phyloP scores from a whole-genome alignment of 2,329 filamentous ascomycete genomes.

The Pseudodiploospora longispora region DNA sequence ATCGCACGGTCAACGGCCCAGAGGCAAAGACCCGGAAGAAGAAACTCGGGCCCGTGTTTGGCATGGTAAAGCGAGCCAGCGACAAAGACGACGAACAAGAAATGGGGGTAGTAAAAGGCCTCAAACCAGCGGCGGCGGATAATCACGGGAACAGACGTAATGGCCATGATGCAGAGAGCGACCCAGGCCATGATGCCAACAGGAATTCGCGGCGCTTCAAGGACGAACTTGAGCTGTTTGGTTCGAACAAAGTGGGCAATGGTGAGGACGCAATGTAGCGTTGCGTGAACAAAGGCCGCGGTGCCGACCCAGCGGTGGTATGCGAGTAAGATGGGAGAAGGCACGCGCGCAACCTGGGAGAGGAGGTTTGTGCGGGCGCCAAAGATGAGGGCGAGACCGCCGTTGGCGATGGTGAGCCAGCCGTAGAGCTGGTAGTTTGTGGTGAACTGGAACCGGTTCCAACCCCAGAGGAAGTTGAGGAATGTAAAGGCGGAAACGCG shows the following conservation, averaged over 20 bases:
- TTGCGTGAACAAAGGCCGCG: constrained; percentile 15
- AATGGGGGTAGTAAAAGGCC: constrained; percentile 17
- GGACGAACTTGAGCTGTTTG: constrained; percentile 11
- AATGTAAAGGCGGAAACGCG: constrained; percentile 13
- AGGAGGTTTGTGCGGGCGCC: constrained; percentile 17
- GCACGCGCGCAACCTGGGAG: constrained; percentile 13
- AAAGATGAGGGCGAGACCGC: constrained; percentile 15
- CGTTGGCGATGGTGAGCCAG: constrained; percentile 19
- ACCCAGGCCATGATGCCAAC: constrained; percentile 15
- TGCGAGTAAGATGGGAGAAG: constrained; percentile 10
- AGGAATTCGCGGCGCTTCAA: constrained; percentile 10
- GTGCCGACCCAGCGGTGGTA: constrained; percentile 17
- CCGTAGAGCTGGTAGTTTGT: constrained; percentile 20
- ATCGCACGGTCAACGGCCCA: constrained; percentile 15
- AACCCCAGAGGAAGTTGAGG: constrained; percentile 16
- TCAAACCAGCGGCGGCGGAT: constrained; percentile 13
- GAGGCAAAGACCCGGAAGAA: constrained; percentile 14
- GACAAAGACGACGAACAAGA: constrained; percentile 16
- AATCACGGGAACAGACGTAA: constrained; percentile 14
- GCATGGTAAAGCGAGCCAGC: constrained; percentile 15
- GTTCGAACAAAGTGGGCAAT: constrained; percentile 14
- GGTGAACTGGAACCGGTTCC: constrained; percentile 14
- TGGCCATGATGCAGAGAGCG: constrained; percentile 11
- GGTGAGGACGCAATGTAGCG: constrained; percentile 14
- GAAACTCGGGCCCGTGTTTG: constrained; percentile 15